These are phyloP conservation scores for Litchi chinensis DNA, from an alignment of 345 rosid genomes.

Conservation along the genomic window DNA sequence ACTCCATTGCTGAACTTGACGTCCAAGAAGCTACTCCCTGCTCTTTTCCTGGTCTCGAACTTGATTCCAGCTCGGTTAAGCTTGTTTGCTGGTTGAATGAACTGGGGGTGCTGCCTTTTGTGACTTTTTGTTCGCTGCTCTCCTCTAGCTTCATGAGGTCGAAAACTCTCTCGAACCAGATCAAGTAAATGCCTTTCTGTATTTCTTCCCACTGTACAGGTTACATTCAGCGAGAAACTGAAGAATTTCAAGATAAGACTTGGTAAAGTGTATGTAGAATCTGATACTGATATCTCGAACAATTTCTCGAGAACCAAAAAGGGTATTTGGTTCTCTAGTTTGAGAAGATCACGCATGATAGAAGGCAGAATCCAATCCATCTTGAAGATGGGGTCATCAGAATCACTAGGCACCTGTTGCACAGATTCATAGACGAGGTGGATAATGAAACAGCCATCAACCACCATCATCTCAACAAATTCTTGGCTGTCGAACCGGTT, in stretches of 20 bases:
- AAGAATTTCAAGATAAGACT: constrained; percentile 61
- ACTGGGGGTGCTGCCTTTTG: constrained; percentile 32
- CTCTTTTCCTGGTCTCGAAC: constrained; percentile 27
- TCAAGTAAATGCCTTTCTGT: constrained; percentile 68
- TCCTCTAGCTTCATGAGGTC: constrained; percentile 27
- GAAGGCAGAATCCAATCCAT: constrained; percentile 82
- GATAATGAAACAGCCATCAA: constrained; percentile 64
- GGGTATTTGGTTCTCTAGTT: constrained; percentile 68
- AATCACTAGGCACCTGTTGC: constrained; percentile 44
- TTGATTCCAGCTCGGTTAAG: constrained; percentile 63
- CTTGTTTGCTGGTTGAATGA: constrained; percentile 70
- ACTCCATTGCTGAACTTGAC: constrained; percentile 56
- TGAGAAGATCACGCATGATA: constrained; percentile 60
- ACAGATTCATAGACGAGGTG: constrained; percentile 46
- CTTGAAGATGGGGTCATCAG: constrained; percentile 62
- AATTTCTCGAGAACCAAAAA: constrained; percentile 61
- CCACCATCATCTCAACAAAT: constrained; percentile 67
- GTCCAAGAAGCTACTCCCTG: constrained; percentile 57
- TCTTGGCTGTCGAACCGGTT: constrained; percentile 35
- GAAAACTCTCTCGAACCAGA: constrained; percentile 53
- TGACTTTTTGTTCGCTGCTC: constrained; percentile 6
- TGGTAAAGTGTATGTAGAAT: constrained; percentile 37
- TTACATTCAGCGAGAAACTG: constrained; percentile 48
- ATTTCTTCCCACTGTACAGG: constrained; percentile 31
- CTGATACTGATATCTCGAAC: constrained; percentile 48